Conservation (phyloP, 2,329 filamentous ascomycete genomes). For the Tolypocladium cylindrosporum region DNA sequence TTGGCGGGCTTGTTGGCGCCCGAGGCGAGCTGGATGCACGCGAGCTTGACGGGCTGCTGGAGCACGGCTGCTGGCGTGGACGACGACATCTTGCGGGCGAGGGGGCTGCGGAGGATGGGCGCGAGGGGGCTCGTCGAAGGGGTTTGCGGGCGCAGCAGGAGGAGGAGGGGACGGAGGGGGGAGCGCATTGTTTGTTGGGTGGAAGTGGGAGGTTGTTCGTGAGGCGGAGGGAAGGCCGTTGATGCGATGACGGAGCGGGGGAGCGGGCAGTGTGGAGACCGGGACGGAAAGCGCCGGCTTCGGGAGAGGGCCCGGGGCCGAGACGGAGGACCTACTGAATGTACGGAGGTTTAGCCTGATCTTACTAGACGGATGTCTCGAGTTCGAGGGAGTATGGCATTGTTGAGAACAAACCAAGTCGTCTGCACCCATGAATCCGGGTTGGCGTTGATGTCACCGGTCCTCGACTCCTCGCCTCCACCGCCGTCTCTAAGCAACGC, state of each 20-base stretch:
- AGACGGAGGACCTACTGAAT: not conserved
- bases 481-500: too few relatives aligned
- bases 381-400: too few relatives aligned
- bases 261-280: not conserved
- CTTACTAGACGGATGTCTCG: too few relatives aligned
- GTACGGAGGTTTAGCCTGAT: too few relatives aligned
- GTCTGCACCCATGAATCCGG: too few relatives aligned
- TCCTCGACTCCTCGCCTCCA: too few relatives aligned
- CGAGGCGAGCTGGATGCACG: constrained; percentile 71
- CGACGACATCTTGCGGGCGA: constrained; percentile 24
- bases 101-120: constrained; percentile 2
- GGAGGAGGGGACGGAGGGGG: not conserved
- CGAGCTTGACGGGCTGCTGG: constrained; percentile 68
- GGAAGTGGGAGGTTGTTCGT: not conserved
- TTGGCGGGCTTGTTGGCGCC: constrained; percentile 79
- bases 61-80: constrained; percentile 39
- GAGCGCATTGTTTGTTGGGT: not conserved
- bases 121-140: not conserved
- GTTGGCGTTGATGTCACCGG: too few relatives aligned
- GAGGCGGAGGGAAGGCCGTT: not conserved
- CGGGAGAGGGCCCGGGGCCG: not conserved
- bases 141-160: not conserved
- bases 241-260: not conserved
- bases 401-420: too few relatives aligned
- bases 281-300: not conserved